A percentile compares a stretch with the other conserved stretches of the same genome.
Evolutionary conservation across 2,329 filamentous ascomycete species (phyloP).

Genomic region (Exophiala aquamarina): DNA sequence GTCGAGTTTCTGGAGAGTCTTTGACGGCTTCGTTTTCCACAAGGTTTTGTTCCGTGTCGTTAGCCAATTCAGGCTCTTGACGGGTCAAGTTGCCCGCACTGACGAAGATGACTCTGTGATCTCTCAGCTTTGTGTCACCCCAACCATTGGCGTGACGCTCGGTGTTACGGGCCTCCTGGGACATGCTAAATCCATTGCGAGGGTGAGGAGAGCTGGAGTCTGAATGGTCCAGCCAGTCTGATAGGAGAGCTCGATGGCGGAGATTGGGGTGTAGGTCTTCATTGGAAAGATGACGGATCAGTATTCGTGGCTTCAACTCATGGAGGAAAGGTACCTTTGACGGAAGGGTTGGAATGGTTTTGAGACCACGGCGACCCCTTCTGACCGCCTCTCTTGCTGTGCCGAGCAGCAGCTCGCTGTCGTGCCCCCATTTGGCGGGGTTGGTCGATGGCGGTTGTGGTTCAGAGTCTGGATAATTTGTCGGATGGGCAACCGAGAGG

Average conservation of each 20-base stretch:
- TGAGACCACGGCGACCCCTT: slow-evolving; percentile 18
- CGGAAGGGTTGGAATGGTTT: slow-evolving; percentile 13
- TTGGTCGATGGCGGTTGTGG: not conserved
- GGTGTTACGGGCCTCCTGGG: slow-evolving; percentile 60
- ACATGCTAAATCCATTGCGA: slow-evolving; percentile 44
- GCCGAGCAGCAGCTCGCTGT: slow-evolving; percentile 15
- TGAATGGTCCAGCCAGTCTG: slow-evolving; percentile 20
- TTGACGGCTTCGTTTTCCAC: not conserved
- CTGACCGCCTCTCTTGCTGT: slow-evolving; percentile 5
- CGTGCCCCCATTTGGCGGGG: slow-evolving; percentile 24
- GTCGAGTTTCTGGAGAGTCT: not conserved
- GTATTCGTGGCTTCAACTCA: not conserved
- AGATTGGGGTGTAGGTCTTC: slow-evolving; percentile 6
- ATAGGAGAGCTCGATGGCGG: slow-evolving; percentile 9
- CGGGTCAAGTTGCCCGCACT: slow-evolving; percentile 55
- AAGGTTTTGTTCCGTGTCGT: slow-evolving; percentile 3
- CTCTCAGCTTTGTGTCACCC: slow-evolving; percentile 53
- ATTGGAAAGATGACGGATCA: too few species aligned
- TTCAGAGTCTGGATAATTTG: slow-evolving; percentile 1
- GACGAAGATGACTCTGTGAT: slow-evolving; percentile 60
- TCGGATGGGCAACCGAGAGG: not conserved
- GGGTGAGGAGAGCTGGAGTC: slow-evolving; percentile 26
- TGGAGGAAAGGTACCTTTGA: slow-evolving; percentile 7
- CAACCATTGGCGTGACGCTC: slow-evolving; percentile 50
- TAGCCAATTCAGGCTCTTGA: slow-evolving; percentile 22